Base-by-base conservation (phyloP, 345 rosid genomes). In the Brassica juncea region DNA sequence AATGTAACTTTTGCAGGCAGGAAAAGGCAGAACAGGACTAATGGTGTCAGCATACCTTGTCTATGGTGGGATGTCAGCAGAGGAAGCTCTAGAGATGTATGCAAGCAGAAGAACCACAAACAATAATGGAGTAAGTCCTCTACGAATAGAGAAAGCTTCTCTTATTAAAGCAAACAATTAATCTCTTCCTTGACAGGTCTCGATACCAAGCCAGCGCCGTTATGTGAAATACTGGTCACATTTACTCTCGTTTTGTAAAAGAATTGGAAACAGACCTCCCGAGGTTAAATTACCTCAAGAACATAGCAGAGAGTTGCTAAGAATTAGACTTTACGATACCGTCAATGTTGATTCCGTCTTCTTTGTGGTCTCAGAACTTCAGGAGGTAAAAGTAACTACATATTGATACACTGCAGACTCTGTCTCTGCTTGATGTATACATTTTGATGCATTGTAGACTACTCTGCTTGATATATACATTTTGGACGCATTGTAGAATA, bases 121-220 rank as follows among this genome's bases (percentile, higher is more conserved):
- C 85, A 91, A 92, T 59, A 85, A 92, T 89, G 99, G 97, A 77
- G 99, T 94, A 86, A 81, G 94, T 83, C 61, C 30, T 16, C 19
- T 30, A 62, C 11, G 16, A 6, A 30, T 28, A 27, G 34, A 25
- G 32, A 59, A 10, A 59, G 30, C 15, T 60, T 60, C 12, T 60
- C 8, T 47, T 60, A 60, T 11, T 60, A 57, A 8, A 55, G 4
- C 28, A 57, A 25, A 28, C 19, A 6, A 21, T 42, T 19, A 35
- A 32, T 19, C 3, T 47, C 55, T 67, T 61, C 21, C 4, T 62
- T 63, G 30, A 64, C 78, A 94, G 99, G 99, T 94, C 60, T 91
- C 99, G 7, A 92, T 92, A 83, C 94, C 98, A 71, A 94, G 99
- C 91, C 99, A 94, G 75, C 91, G 92, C 8, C 88, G 99, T 16